Evolutionary conservation across 495 filamentous ascomycete species (phyloP).

Genomic region (Astrothelium macrocarpum): DNA sequence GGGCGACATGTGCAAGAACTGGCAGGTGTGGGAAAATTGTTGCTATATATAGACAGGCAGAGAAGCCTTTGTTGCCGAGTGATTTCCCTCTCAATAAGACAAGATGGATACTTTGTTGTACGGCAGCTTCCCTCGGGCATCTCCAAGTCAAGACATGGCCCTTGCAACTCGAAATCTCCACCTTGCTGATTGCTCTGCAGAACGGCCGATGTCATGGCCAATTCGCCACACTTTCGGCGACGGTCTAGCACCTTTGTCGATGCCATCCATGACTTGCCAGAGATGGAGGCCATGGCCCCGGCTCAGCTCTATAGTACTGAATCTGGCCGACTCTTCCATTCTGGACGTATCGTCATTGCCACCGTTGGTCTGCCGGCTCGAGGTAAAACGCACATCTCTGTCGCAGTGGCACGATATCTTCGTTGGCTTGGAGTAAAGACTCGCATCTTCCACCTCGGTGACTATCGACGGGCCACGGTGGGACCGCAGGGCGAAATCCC

Average conservation of each 20-base stretch:
- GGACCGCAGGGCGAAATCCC: conserved; percentile 80
- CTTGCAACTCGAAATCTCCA: too few species aligned
- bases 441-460: conserved; percentile 90
- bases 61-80: not conserved
- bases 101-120: conserved; percentile 76
- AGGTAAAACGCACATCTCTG: conserved; percentile 97
- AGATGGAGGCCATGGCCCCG: conserved; percentile 78
- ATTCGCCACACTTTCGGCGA: conserved; percentile 71
- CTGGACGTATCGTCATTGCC: conserved; percentile 90
- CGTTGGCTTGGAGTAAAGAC: conserved; percentile 98
- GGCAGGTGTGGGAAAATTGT: not conserved
- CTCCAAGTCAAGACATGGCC: too few species aligned
- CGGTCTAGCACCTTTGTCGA: conserved; percentile 93
- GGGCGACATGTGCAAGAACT: not conserved
- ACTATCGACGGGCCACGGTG: conserved; percentile 88
- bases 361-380: conserved; percentile 93
- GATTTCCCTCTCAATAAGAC: not conserved
- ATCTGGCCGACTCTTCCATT: conserved; percentile 93
- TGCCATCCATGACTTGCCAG: conserved; percentile 88
- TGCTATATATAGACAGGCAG: not conserved
- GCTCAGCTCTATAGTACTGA: conserved; percentile 97
- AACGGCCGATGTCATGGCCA: conserved; percentile 79
- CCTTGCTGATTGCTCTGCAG: conserved; percentile 30
- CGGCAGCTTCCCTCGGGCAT: conserved; percentile 29
- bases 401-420: conserved; percentile 88